These are phyloP conservation scores for Pseudogymnoascus sp. DNA, from an alignment of 2,329 filamentous ascomycete species.

Conservation along the genomic window DNA sequence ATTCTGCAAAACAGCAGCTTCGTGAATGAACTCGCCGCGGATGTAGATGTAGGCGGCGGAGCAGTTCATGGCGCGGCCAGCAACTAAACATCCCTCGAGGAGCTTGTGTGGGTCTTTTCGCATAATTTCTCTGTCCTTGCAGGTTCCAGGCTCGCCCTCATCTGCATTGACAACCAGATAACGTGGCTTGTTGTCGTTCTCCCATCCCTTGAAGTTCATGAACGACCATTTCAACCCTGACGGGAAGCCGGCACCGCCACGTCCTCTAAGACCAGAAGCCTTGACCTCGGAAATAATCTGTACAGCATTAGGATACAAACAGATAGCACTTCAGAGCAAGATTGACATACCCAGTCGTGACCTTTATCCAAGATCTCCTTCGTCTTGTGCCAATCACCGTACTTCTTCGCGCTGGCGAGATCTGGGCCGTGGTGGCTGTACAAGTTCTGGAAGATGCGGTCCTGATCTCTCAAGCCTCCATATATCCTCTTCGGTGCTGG, in stretches of 20 bases:
- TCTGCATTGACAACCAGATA: conserved; percentile 98
- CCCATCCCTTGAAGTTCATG: conserved; percentile 99
- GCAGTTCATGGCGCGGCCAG: conserved; percentile 97
- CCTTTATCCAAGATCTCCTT: conserved; percentile 98
- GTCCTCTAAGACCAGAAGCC: conserved; percentile 86
- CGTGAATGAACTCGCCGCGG: conserved; percentile 94
- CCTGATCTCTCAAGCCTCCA: conserved; percentile 88
- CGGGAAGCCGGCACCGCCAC: conserved; percentile 95
- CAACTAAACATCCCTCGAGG: conserved; percentile 91
- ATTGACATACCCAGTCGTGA: conserved; percentile 69
- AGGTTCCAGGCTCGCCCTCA: conserved; percentile 96
- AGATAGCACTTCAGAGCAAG: neutral
- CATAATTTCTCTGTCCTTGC: conserved; percentile 99
- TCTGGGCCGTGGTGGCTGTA: conserved; percentile 90
- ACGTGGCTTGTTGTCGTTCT: conserved; percentile 91
- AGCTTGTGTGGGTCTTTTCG: conserved; percentile 99
- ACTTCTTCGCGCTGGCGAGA: conserved; percentile 90
- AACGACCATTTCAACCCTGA: conserved; percentile 99
- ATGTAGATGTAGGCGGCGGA: conserved; percentile 99
- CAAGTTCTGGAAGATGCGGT: conserved; percentile 98
- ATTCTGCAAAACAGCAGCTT: conserved; percentile 85
- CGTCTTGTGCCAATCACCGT: conserved; percentile 98
- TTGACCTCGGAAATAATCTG: conserved; percentile 96
- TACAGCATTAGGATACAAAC: neutral
- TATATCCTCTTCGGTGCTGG: conserved; percentile 63